Evolutionary conservation across 1,139 yeast species (phyloP).

Genomic region (Sugiyamaella novakii): DNA sequence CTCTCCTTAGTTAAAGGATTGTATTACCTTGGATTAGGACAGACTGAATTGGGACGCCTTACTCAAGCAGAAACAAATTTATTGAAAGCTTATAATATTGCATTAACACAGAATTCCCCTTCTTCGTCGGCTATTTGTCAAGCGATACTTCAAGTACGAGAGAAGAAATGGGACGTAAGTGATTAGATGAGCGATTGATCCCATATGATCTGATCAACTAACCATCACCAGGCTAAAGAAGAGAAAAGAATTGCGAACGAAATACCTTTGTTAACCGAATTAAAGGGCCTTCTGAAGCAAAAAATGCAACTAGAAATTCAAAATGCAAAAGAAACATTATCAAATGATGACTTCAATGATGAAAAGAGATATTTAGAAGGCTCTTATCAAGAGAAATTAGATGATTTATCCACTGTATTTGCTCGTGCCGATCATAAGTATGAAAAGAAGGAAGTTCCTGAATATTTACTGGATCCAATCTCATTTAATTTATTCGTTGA

Average conservation of each 20-base stretch:
- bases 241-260: constrained; percentile 31
- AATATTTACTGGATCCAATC: constrained; percentile 51
- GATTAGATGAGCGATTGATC: no score
- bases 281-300: constrained; percentile 36
- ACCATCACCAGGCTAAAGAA: constrained; percentile 25
- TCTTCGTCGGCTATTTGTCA: constrained; percentile 38
- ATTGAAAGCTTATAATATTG: constrained; percentile 41
- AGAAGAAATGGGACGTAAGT: constrained; percentile 34
- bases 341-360: constrained; percentile 31
- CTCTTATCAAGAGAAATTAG: constrained; percentile 36
- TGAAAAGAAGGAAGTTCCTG: constrained; percentile 46
- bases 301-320: constrained; percentile 32
- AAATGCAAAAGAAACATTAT: constrained; percentile 28
- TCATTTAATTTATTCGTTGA: constrained; percentile 50
- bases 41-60: constrained; percentile 34
- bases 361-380: constrained; percentile 34
- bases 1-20: constrained; percentile 38
- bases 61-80: constrained; percentile 41
- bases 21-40: constrained; percentile 40
- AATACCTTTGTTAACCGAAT: constrained; percentile 38
- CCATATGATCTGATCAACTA: no score
- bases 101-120: constrained; percentile 35
- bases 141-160: constrained; percentile 38
- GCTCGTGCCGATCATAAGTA: constrained; percentile 34
- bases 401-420: constrained; percentile 38